Base-by-base conservation (phyloP, 768 basidiomycete species). In the Suillus weaverae region DNA sequence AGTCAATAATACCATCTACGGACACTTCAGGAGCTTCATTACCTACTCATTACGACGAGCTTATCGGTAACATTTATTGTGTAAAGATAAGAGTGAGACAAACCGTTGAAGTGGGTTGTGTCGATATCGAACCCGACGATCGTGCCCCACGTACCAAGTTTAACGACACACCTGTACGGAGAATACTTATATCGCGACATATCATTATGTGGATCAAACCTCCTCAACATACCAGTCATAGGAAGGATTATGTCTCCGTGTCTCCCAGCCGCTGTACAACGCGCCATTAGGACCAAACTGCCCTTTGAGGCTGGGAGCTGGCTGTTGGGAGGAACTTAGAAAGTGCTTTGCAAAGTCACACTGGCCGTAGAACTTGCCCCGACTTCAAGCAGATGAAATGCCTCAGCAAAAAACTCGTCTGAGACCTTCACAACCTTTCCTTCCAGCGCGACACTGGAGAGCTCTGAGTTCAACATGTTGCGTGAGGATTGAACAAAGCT, bases 251-350 rank as follows among this genome's bases (percentile, higher is more conserved):
- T 99, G 97, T 69, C 97, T 80, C 48, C 95, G 81, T 33, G 84
- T 85, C 76, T 99, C 97, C 97, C 97, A 99, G 61, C 96, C 97
- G 68, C 90, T 93, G 76, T 84, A 99, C 30, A 98, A 78, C 0
- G 97, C 97, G 30, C 97, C 97, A 48, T 95, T 97, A 3, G 95
- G 92, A 8, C 97, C 97, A 70, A 95, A 99, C 69, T 95, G 94
- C n/a, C 97, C 97, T 76, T 96, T 95, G 73, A 97, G 78, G 68
- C 89, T 94, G 5, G 84, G 85, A 30, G 96, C 88, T 8, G 96
- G 91, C 95, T 97, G 68, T 16, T 35, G 50, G 43, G 46, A 30
- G 62, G 41, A 39, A 20, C 10, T 59, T 20, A 10, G 16, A 35
- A n/a, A 26, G 41, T 9, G 62, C 46, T 41, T 46, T 43, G 35